Evolutionary conservation across 2,329 filamentous ascomycete species (phyloP), one percentile per base, ranked within the genome.

Genomic region (Colletotrichum kahawae): DNA sequence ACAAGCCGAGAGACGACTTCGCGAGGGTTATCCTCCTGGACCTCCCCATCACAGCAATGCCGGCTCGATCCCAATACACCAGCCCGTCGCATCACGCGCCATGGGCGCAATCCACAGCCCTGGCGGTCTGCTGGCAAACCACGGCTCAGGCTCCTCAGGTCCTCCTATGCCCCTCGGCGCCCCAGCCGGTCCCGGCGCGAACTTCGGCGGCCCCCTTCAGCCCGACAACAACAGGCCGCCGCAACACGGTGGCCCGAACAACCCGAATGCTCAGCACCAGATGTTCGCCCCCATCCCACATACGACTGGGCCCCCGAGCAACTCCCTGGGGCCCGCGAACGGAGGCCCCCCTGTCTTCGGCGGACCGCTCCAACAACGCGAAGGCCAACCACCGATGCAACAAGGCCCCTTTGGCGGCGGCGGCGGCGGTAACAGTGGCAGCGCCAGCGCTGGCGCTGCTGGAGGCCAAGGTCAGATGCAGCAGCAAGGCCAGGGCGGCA

Each of bases 1-100:
- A 79, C 89, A 91, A 74, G 86, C 91, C 78, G 92, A 95, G 78
- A 87, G 90, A 78, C 88, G 90, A 78, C 87, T 90, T 74, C 88
- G 91, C 82, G 92, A 93, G 57, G 90, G 92, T 67, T 93, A 92
- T 80, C 93, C 93, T 79, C 90, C 91, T 24, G 82, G 84, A 66
- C 91, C 94, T 75, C 92, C 93, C 31, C 95, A 97, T 81, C 96
- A 98, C 83, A 97, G 94, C 85, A 96, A 95, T 81, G 93, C 95
- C 51, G 95, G 94, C 72, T 95, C 96, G 4, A 95, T 98, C 70
- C 95, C 96, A 70, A 93, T 98, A 79, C 96, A 98, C 84, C 96
- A 98, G 84, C 96, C 96, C 7, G 95, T 98, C 74, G 96, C 96
- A 77, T 92, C 95, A 82, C 89, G 96, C 84, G 88, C 95, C 77